phyloP scores from a whole-genome alignment of 495 filamentous ascomycete species.

The Antarctomyces pellizariae region DNA sequence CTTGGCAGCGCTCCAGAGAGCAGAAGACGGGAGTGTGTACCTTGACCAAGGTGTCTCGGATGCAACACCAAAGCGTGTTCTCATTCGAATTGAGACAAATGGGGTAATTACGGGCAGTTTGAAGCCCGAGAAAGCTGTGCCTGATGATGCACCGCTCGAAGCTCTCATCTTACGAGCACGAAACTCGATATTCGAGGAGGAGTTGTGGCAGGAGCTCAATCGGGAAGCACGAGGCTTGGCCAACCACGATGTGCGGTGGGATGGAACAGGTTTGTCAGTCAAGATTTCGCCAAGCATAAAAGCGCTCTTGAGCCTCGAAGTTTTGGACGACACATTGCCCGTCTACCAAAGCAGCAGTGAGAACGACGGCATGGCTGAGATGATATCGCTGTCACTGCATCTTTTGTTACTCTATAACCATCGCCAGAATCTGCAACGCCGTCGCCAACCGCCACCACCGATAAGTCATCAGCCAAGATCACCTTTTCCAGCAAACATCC shows the following conservation, averaged over 20 bases:
- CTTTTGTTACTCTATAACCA: conserved; percentile 54
- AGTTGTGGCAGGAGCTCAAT: conserved; percentile 79
- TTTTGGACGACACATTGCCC: conserved; percentile 18
- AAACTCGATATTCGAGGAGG: conserved; percentile 74
- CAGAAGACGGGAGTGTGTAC: conserved; percentile 46
- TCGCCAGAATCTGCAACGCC: conserved; percentile 35
- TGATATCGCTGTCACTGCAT: conserved; percentile 32
- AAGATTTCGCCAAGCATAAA: conserved; percentile 26
- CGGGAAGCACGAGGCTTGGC: conserved; percentile 52
- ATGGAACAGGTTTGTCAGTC: conserved; percentile 32
- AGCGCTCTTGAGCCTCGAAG: conserved; percentile 43
- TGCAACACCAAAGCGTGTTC: conserved; percentile 34
- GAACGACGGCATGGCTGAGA: conserved; percentile 25
- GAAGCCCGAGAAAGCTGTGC: conserved; percentile 14
- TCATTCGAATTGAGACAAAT: conserved; percentile 28
- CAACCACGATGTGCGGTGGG: conserved; percentile 37
- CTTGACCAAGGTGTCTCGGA: conserved; percentile 43
- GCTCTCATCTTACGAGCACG: conserved; percentile 55
- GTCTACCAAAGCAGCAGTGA: conserved; percentile 7
- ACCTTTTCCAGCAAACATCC: conserved; percentile 30
- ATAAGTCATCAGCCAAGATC: conserved; percentile 25
- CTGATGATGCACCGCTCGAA: conserved; percentile 22
- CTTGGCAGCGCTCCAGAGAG: conserved; percentile 49
- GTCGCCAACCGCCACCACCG: conserved; percentile 36
- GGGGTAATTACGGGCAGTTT: conserved; percentile 28